These are phyloP conservation scores for Globomyces sp. DNA, from an alignment of 371 early-diverging fungal genomes.

Conservation along the genomic window DNA sequence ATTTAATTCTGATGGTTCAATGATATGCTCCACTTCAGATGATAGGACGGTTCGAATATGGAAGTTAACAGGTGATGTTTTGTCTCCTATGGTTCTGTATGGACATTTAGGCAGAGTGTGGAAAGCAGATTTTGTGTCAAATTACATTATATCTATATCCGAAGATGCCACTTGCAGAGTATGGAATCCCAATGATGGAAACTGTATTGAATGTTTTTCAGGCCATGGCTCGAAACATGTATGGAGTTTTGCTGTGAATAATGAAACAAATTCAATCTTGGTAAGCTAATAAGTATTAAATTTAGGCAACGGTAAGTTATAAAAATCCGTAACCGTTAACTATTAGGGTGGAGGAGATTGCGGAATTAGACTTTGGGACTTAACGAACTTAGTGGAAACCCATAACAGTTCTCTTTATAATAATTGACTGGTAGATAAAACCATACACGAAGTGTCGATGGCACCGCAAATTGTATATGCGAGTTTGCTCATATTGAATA, in stretches of 20 bases:
- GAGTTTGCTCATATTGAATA: too few species aligned
- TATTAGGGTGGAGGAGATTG: conserved; percentile 2
- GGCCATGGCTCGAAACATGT: conserved; percentile 6
- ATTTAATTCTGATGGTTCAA: neutral
- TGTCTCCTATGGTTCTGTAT: neutral
- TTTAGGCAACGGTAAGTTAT: too few species aligned
- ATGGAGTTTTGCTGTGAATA: conserved; percentile 2
- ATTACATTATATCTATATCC: conserved; percentile 1
- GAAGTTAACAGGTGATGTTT: neutral
- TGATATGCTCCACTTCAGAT: conserved; percentile 4
- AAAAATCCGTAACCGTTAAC: too few species aligned
- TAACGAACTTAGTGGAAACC: neutral
- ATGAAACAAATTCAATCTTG: neutral
- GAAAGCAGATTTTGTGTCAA: neutral
- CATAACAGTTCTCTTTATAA: too few species aligned
- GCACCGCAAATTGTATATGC: too few species aligned
- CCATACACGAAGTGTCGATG: too few species aligned
- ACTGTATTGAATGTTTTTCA: neutral
- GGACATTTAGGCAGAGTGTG: conserved; percentile 11
- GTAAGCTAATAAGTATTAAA: too few species aligned
- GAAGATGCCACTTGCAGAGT: conserved; percentile 15
- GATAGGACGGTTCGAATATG: conserved; percentile 5
- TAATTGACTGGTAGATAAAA: too few species aligned
- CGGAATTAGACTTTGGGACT: conserved; percentile 8
- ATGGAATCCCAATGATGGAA: neutral